Conservation (phyloP, 768 basidiomycete genomes). For the Favolaschia claudopus region DNA sequence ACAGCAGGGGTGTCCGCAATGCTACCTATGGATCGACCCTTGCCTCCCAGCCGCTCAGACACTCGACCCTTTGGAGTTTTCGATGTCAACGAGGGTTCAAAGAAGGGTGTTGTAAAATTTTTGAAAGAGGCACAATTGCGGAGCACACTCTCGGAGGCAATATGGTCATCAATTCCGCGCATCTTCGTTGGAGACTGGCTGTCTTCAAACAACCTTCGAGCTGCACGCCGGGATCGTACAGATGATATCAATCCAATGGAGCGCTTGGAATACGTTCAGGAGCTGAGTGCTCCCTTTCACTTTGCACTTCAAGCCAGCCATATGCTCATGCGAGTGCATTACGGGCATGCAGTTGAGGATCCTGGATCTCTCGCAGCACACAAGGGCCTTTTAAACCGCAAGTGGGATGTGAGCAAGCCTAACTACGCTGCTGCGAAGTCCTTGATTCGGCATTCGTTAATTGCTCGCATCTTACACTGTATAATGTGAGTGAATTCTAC, state of each 20-base stretch:
- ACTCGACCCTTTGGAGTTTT: constrained; percentile 36
- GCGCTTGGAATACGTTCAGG: constrained; percentile 32
- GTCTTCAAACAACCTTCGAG: constrained; percentile 34
- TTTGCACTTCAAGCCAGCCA: constrained; percentile 36
- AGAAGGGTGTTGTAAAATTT: constrained; percentile 34
- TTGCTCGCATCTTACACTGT: constrained; percentile 33
- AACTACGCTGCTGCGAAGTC: constrained; percentile 40
- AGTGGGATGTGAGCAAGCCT: constrained; percentile 36
- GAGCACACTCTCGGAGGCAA: constrained; percentile 24
- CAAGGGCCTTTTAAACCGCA: constrained; percentile 34
- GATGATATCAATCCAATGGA: constrained; percentile 33
- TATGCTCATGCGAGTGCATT: constrained; percentile 32
- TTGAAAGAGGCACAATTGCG: constrained; percentile 29
- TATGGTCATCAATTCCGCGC: constrained; percentile 29
- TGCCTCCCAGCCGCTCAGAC: constrained; percentile 30
- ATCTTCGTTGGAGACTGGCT: constrained; percentile 40
- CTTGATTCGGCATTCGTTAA: constrained; percentile 36
- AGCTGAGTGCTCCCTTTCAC: constrained; percentile 33
- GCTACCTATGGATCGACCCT: constrained; percentile 31
- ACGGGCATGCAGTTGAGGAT: constrained; percentile 30
- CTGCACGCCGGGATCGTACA: constrained; percentile 27
- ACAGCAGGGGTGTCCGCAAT: neutral
- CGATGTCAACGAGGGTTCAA: constrained; percentile 40
- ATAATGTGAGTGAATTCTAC: constrained; percentile 35
- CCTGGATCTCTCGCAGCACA: constrained; percentile 34